Evolutionary conservation across 305 asterid species (phyloP), one percentile per base, ranked within the genome.

Genomic region (Fraxinus greggii): DNA sequence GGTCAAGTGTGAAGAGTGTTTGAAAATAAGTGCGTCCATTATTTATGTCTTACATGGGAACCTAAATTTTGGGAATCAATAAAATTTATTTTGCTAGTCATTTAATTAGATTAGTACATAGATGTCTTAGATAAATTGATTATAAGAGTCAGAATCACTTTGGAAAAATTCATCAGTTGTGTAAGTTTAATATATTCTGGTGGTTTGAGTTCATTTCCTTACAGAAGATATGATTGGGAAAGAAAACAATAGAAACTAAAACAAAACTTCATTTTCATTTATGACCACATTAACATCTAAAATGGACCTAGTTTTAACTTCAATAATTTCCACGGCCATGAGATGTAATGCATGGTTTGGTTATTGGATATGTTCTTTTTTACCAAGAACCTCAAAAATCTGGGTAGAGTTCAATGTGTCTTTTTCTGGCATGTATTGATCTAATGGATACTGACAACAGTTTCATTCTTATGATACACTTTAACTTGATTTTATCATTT

Each of bases 351-450:
- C 70, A 76, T 70, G 73, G 74, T 28, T 67, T 67, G 33, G 75
- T 65, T 56, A 77, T 48, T 10, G 31, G 56, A 10, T 51, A 51
- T 40, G 24, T 75, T 76, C 33, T 33, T 38, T 31, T 77, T 24
- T 38, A 42, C 51, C 70, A 75, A 78, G 35, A 54, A 35, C 1
- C 24, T 10, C 29, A 2, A 15, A 4, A 13, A 81, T 45, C 61
- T 81, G 70, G 61, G 79, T 36, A 61, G 54, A 75, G 81, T 56
- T 75, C 15, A 7, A 69, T 29, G 83, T 69, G 80, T 85, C 82
- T 82, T 76, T 80, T 77, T 70, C 17, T 63, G 51, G 26, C n/a
- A 24, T 3, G 10, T 33, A 38, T 48, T 10, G 8, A 28, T 65
- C 28, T 78, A 56, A 12, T 45, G 19, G 32, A 40, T 48, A 12